phyloP scores from a whole-genome alignment of 345 rosid genomes.

The Linum lewisii region DNA sequence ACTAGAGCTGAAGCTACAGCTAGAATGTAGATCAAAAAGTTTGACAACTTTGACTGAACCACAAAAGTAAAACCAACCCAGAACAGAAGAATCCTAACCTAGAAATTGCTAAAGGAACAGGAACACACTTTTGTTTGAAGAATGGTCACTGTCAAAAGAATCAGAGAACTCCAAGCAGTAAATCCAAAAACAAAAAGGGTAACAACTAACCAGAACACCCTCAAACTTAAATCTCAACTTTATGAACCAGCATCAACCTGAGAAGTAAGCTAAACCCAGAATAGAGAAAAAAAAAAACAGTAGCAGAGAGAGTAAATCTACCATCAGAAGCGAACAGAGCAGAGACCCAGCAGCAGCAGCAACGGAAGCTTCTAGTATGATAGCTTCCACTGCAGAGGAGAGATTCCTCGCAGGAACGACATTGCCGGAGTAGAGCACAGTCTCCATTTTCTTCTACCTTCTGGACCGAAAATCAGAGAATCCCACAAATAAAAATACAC shows the following conservation, averaged over 20 bases:
- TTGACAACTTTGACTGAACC: neutral
- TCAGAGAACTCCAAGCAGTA: too few species aligned
- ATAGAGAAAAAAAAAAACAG: neutral
- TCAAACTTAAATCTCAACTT: too few species aligned
- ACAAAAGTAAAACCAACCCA: neutral
- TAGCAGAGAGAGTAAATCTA: conserved; percentile 6
- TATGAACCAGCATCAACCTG: too few species aligned
- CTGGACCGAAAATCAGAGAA: neutral
- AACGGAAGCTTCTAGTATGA: conserved; percentile 27
- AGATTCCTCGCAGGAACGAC: conserved; percentile 16
- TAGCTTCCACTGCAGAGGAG: conserved; percentile 23
- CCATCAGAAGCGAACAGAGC: conserved; percentile 30
- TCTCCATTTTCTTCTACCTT: conserved; percentile 10
- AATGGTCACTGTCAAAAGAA: neutral
- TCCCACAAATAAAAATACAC: neutral
- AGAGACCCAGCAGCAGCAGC: conserved; percentile 24
- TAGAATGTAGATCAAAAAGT: neutral
- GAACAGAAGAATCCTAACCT: neutral
- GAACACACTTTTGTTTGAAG: neutral
- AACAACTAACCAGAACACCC: too few species aligned
- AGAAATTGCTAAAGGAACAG: neutral
- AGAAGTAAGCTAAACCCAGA: neutral
- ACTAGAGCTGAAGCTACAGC: too few species aligned
- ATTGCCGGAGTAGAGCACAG: conserved; percentile 12
- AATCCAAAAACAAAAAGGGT: too few species aligned